A percentile compares a stretch with the other conserved stretches of the same genome.
These are phyloP conservation scores for Cladosporium halotolerans DNA, from an alignment of 2,329 filamentous ascomycete species.

Conservation along the genomic window DNA sequence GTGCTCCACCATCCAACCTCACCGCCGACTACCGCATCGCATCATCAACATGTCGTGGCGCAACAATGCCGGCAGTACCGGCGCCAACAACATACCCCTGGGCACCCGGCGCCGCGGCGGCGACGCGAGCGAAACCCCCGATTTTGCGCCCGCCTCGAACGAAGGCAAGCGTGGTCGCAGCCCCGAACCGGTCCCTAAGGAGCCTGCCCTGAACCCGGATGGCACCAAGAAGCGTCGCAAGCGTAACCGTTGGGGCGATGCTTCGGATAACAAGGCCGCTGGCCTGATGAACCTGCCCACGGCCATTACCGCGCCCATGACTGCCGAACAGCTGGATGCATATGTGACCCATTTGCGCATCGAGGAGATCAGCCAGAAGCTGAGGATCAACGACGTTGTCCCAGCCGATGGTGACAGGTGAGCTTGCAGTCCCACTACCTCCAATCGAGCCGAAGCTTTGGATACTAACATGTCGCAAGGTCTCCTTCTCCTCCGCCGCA, in stretches of 20 bases:
- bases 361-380: conserved; percentile 98
- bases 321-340: conserved; percentile 93
- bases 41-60: conserved; percentile 54
- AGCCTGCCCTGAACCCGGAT: conserved; percentile 46
- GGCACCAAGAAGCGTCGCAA: conserved; percentile 89
- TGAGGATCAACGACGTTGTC: conserved; percentile 97
- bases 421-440: conserved; percentile 30
- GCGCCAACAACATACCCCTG: conserved; percentile 95
- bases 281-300: conserved; percentile 96
- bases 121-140: conserved; percentile 44
- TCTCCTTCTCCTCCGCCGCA: conserved; percentile 93
- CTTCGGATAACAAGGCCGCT: conserved; percentile 95
- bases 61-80: conserved; percentile 74
- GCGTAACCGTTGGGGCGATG: conserved; percentile 97
- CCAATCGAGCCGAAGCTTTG: background rate
- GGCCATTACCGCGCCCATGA: conserved; percentile 96
- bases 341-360: conserved; percentile 95
- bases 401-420: conserved; percentile 94
- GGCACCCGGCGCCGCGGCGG: conserved; percentile 73
- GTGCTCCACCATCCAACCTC: background rate
- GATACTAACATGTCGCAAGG: conserved; percentile 43
- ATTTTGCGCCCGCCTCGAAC: conserved; percentile 32
- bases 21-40: conserved; percentile 8
- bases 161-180: conserved; percentile 82
- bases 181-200: conserved; percentile 45